Evolutionary conservation across 202 grass and related monocot genomes (phyloP).

Genomic region (Bolboschoenoplectus hybrid): DNA sequence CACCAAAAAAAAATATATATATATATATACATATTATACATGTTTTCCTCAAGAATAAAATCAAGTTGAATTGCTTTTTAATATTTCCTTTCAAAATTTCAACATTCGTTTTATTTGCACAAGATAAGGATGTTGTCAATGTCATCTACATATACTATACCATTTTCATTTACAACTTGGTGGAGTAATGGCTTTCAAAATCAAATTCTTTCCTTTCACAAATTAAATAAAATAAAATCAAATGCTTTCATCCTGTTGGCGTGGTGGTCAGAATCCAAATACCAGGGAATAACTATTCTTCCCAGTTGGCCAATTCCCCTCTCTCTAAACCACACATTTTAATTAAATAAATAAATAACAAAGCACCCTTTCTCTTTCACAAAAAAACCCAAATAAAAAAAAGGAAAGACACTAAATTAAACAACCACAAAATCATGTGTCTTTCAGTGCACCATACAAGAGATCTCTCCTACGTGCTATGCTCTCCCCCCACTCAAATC

Average conservation of each 20-base stretch:
- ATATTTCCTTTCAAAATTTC: background rate
- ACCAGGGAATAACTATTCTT: background rate
- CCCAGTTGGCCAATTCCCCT: background rate
- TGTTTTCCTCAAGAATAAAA: background rate
- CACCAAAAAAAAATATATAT: background rate
- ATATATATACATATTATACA: background rate
- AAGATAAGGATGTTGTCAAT: background rate
- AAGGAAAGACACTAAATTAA: background rate
- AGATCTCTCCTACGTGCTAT: slow-evolving; percentile 32
- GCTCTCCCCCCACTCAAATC: slow-evolving; percentile 21
- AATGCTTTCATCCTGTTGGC: slow-evolving; percentile 13
- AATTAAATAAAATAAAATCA: background rate
- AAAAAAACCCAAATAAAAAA: background rate
- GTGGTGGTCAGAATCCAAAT: background rate
- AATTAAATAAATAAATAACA: background rate
- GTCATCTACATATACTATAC: background rate
- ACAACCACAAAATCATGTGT: background rate
- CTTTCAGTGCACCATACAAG: slow-evolving; percentile 22
- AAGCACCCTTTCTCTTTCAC: background rate
- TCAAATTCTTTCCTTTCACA: background rate
- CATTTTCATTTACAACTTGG: background rate
- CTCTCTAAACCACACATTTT: slow-evolving; percentile 23
- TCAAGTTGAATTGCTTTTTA: background rate
- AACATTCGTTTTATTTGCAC: background rate
- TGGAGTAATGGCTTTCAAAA: background rate